phyloP scores from a whole-genome alignment of 108 stramenopile genomes.

The Pseudonitzschia delicatissima region DNA sequence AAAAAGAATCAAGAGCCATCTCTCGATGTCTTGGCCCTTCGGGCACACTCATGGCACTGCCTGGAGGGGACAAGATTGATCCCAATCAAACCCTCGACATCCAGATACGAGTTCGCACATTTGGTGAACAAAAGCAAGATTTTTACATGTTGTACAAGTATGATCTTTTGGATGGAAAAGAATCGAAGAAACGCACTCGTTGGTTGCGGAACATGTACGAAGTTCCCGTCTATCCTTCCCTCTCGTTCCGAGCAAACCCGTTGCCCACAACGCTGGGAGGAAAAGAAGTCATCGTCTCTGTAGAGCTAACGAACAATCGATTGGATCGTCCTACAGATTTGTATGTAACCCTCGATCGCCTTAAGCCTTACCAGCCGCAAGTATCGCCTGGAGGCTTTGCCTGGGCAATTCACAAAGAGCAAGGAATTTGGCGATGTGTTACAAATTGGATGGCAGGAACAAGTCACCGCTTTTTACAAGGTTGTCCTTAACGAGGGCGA shows the following conservation, averaged over 20 bases:
- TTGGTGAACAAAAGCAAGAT: conserved; percentile 61
- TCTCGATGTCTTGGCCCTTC: conserved; percentile 76
- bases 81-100: conserved; percentile 76
- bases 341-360: conserved; percentile 56
- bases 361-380: conserved; percentile 65
- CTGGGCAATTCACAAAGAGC: conserved; percentile 48
- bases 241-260: conserved; percentile 58
- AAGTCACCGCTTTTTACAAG: conserved; percentile 65
- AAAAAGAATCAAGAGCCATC: conserved; percentile 15
- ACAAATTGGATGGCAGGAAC: conserved; percentile 77
- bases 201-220: conserved; percentile 75
- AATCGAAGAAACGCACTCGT: conserved; percentile 15
- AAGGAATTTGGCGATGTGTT: conserved; percentile 27
- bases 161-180: conserved; percentile 37
- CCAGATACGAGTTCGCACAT: conserved; percentile 69
- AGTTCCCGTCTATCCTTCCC: conserved; percentile 73
- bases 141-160: conserved; percentile 84
- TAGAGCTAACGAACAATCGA: conserved; percentile 79
- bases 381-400: conserved; percentile 54
- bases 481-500: conserved; percentile 33
- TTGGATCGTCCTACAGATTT: conserved; percentile 65
- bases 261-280: conserved; percentile 56
- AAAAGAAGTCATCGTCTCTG: conserved; percentile 63
- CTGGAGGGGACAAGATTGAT: conserved; percentile 43
- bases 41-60: conserved; percentile 72